Base-by-base conservation (phyloP, 371 early-diverging fungal species). In the Phascolomyces articulosus region DNA sequence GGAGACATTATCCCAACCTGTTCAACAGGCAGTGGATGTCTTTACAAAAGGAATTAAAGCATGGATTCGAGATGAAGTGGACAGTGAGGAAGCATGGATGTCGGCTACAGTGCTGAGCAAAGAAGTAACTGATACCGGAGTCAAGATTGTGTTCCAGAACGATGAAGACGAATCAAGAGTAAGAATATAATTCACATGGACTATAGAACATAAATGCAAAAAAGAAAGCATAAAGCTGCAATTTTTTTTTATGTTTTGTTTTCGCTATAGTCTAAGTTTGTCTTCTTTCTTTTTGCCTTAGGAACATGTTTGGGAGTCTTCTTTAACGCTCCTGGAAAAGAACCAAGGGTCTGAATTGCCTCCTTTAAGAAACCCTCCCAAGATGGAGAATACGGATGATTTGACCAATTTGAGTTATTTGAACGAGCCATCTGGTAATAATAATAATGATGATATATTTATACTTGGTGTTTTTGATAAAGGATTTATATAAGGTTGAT, bases 351-450 rank as follows among this genome's bases (percentile, higher is more conserved):
- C 83, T 34, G 86, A 83, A 54, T 82, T 96, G 41, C 96, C 96
- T 15, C 96, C 95, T 20, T 78, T 96, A 55, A 87, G 94, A 73
- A 96, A 96, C 72, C 96, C 98, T 26, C 94, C 93, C 0, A 77
- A 85, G 54, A 77, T 93, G 60, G 96, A 96, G 64, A 92, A 93
- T 55, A 91, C 90, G 53, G 97, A 98, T 77, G 98, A 96, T 75
- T 77, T 96, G 73, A 94, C 97, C 1, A 91, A 86, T 64, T 85
- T 96, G 47, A 93, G 93, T 77, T 92, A 96, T 73, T 85, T 95
- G 18, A 92, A 96, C 78, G 97, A 97, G 68, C 92, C 93, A 20
- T 91, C 91, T 38, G 90, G 95, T 93, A 83, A 67, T 67, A 64
- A 8, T 15, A 26, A 13, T 38, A 57, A 31, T n/a, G 28, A 20